These are phyloP conservation scores for Plasmodium vivax DNA, from an alignment of 169 alveolate species.

Conservation along the genomic window DNA sequence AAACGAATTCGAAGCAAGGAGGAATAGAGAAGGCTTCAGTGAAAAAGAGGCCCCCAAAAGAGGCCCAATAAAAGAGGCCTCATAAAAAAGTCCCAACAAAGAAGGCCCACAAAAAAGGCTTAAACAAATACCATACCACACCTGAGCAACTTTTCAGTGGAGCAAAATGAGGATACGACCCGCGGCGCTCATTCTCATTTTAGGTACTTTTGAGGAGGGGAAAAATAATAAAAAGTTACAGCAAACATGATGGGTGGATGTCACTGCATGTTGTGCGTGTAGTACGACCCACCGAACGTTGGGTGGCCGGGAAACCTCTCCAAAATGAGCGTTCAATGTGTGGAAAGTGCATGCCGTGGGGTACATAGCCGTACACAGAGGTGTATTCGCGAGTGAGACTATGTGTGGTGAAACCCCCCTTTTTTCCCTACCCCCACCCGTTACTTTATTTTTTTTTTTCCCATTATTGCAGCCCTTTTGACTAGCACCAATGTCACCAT, in stretches of 20 bases:
- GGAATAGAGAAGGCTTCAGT: background rate
- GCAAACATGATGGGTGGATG: background rate
- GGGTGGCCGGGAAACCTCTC: background rate
- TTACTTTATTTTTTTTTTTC: background rate
- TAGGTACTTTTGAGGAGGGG: background rate
- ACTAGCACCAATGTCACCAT: background rate
- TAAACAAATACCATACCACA: background rate
- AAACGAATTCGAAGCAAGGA: background rate
- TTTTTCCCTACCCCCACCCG: background rate
- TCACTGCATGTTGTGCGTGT: background rate
- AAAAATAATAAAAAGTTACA: background rate
- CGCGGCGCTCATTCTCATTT: background rate
- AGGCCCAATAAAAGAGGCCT: background rate
- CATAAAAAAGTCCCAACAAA: background rate
- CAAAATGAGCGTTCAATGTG: background rate
- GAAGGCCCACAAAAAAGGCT: background rate
- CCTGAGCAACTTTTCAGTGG: background rate
- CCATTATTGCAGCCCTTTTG: conserved; percentile 3
- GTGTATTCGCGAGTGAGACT: background rate
- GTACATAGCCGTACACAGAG: background rate
- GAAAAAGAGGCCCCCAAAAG: background rate
- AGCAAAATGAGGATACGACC: background rate
- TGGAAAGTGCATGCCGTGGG: background rate
- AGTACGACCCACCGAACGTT: background rate
- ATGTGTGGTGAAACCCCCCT: background rate